These are phyloP conservation scores for Noccaea bulbosa DNA, from an alignment of 345 rosid genomes.

Conservation along the genomic window DNA sequence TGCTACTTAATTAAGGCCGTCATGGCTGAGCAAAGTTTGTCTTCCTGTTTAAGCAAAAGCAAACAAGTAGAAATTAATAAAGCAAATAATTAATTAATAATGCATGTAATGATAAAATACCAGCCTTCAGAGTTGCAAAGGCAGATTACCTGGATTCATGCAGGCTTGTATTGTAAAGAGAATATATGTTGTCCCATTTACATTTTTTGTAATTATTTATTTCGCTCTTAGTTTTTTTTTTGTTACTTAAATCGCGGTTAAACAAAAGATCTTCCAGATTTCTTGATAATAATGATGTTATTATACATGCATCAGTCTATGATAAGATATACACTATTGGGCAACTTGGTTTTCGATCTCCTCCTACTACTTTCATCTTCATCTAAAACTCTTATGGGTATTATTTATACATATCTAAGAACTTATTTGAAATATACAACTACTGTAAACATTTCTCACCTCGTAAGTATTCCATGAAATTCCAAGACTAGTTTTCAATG, in stretches of 20 bases:
- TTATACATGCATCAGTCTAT: constrained; percentile 40
- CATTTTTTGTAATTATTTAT: constrained; percentile 24
- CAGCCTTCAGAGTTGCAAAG: constrained; percentile 36
- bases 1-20: constrained; percentile 26
- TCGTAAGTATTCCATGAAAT: too few relatives aligned
- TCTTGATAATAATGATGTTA: constrained; percentile 42
- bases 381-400: neutral
- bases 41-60: constrained; percentile 37
- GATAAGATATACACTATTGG: neutral
- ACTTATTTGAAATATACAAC: too few relatives aligned
- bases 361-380: constrained; percentile 18
- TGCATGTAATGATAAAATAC: constrained; percentile 15
- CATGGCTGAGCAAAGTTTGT: constrained; percentile 37
- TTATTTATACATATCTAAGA: neutral
- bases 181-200: constrained; percentile 35
- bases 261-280: constrained; percentile 42
- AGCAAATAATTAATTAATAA: constrained; percentile 19
- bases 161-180: constrained; percentile 45
- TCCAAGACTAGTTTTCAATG: too few relatives aligned
- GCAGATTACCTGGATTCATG: constrained; percentile 40
- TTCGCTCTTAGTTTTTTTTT: neutral
- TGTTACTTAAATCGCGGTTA: constrained; percentile 32
- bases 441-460: too few relatives aligned
- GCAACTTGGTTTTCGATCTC: constrained; percentile 38
- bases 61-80: constrained; percentile 29